Base-by-base conservation (phyloP, 140 eudicot species). In the Ambrosia hybrid region DNA sequence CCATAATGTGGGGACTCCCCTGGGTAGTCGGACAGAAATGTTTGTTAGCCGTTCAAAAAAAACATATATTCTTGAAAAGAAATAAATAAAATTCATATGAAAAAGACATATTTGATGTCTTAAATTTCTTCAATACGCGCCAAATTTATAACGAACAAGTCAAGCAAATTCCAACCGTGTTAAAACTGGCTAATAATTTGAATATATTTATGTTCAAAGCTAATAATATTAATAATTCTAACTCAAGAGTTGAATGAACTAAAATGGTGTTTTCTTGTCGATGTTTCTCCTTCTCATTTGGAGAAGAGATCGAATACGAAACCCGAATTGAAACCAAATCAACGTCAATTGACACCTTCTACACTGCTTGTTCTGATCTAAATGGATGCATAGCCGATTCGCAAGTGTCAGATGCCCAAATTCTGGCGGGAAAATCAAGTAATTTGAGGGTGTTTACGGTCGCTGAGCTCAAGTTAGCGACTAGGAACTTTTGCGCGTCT, bases 371-470 rank as follows among this genome's bases (percentile, higher is more conserved):
- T 48, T 73, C 79, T 2, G 74, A 82, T 61, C 48, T 56, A 15
- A 87, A 78, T 62, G 48, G 76, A 26, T 72, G 85, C 9, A 81
- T 68, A 15, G 16, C 81, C 36, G 79, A 70, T 34, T 83, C 84
- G 30, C 81, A 75, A 34, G 46, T 74, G 49, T 51, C 60, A 70
- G 71, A 67, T 21, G 45, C 80, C 51, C 76, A 70, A 14, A 68
- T 57, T 59, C 70, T 81, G 74, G 61, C 83, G 11, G 76, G 76
- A 14, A 74, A 73, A 65, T 56, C 90, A 56, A 85, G 66, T 83
- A 82, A 83, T 82, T 76, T 85, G 15, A 75, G 82, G 64, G 88
- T 71, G 11, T 90, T 90, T 73, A 87, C 97, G 7, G 71, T 76
- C 71, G 57, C 81, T 11, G 97, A 91, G 49, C 83, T 91, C 49